Conservation (phyloP, 495 filamentous ascomycete genomes). For the Penicillium alfredii region DNA sequence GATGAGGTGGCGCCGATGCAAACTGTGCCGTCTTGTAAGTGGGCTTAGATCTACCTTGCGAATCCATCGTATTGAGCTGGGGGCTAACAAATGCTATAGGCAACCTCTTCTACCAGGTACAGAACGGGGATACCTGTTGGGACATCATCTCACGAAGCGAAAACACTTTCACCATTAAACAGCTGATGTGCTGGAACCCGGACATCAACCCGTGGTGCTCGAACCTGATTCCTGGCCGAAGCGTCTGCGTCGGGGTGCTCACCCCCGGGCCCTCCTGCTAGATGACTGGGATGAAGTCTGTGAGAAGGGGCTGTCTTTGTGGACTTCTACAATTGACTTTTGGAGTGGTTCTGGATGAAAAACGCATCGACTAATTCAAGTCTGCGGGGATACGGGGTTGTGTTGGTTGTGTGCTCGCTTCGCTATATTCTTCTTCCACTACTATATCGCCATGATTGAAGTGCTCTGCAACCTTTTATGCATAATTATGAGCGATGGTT, state of each 20-base stretch:
- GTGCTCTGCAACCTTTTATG: too few relatives aligned
- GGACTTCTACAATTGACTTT: too few relatives aligned
- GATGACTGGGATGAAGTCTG: not conserved
- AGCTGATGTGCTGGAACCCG: slow-evolving; percentile 25
- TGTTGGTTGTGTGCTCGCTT: too few relatives aligned
- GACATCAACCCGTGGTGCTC: slow-evolving; percentile 23
- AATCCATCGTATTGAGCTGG: too few relatives aligned
- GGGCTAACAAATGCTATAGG: too few relatives aligned
- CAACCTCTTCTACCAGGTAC: slow-evolving; percentile 13
- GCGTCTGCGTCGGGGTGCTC: slow-evolving; percentile 16
- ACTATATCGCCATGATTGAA: too few relatives aligned
- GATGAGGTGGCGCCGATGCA: not conserved
- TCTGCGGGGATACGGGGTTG: too few relatives aligned
- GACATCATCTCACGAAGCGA: slow-evolving; percentile 14
- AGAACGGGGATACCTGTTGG: slow-evolving; percentile 24
- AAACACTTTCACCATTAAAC: slow-evolving; percentile 17
- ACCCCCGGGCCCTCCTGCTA: slow-evolving; percentile 11
- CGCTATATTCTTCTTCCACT: too few relatives aligned
- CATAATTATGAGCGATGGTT: not conserved
- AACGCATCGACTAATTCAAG: too few relatives aligned
- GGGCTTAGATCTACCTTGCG: too few relatives aligned
- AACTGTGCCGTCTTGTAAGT: slow-evolving; percentile 12
- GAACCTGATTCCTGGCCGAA: slow-evolving; percentile 22
- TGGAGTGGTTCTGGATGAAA: too few relatives aligned
- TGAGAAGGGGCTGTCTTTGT: too few relatives aligned